These are phyloP conservation scores for Solanum clarkiae DNA, from an alignment of 257 asterid species.

Conservation along the genomic window DNA sequence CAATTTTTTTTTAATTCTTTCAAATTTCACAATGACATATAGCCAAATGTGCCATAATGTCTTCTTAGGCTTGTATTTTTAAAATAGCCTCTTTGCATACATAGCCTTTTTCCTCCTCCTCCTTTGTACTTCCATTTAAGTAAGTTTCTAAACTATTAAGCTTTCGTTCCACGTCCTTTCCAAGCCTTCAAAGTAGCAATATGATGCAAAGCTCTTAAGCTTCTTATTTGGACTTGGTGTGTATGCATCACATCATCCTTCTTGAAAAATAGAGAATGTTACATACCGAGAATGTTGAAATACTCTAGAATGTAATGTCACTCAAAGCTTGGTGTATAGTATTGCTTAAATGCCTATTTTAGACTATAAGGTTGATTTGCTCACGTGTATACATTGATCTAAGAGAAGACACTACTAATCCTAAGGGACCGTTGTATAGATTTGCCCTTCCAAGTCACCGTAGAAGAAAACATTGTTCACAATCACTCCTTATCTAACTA, in stretches of 20 bases:
- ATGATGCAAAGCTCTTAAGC: too few relatives aligned
- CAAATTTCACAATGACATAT: too few relatives aligned
- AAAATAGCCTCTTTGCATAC: too few relatives aligned
- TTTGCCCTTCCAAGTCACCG: not conserved
- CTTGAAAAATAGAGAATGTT: not conserved
- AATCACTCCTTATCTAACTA: not conserved
- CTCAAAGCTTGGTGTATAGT: not conserved
- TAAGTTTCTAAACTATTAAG: too few relatives aligned
- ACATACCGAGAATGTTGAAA: not conserved
- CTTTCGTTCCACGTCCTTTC: too few relatives aligned
- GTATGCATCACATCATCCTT: not conserved
- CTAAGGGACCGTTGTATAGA: not conserved
- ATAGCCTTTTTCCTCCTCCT: too few relatives aligned
- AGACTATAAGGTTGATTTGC: not conserved
- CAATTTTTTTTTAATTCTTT: too few relatives aligned
- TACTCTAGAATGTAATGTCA: not conserved
- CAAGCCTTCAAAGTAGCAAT: too few relatives aligned
- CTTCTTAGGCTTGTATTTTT: too few relatives aligned
- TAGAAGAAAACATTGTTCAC: not conserved
- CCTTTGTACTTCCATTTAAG: too few relatives aligned
- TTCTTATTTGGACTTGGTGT: too few relatives aligned
- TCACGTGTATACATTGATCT: not conserved
- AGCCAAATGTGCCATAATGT: too few relatives aligned
- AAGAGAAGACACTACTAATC: not conserved
- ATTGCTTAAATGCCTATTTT: not conserved